Evolutionary conservation across 257 asterid genomes (phyloP), one percentile per base, ranked within the genome.

Genomic region (Lavandula angustifolia): DNA sequence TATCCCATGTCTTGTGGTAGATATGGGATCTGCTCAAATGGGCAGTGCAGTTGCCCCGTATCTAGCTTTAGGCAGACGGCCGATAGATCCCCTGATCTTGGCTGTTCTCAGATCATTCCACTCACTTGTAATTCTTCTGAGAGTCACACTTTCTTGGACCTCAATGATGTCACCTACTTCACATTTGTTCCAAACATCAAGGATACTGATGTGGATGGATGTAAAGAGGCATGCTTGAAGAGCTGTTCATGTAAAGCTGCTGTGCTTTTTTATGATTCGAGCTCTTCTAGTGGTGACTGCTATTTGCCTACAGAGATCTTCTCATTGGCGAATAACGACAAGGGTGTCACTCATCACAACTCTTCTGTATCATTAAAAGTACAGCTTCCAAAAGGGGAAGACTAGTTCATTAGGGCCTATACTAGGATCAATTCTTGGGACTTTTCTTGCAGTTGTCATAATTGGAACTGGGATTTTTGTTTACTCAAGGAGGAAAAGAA

Each of bases 221-320:
- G 88, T 62, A 78, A 75, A 72, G 68, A 68, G 51, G 79, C 77
- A 4, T 80, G 84, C 65, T 63, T 75, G 32, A 47, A 4, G 6
- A 75, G 70, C 13, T 83, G 88, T 50, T 75, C 82, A 13, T 83
- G 88, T 68, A 78, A 75, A 67, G 84, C 82, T 73, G 80, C 72
- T 50, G 14, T 83, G 0, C 75, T 82, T 73, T 74, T 29, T 0
- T 71, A 75, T 35, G 60, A 68, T 47, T 35, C 51, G 2, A 27
- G 66, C 17, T 12, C 80, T 16, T 72, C 80, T 5, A 12, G 1
- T 0, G 84, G 80, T 4, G 41, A 54, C 2, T 82, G 85, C 70
- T 80, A 73, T 66, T 33, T 78, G 47, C 82, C 80, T 7, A 55
- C 79, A 1, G 44, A 78, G 49, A 38, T 83, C 35, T 78, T 78